Conservation (phyloP, 768 basidiomycete genomes). For the Termitomyces bulborhizus region DNA sequence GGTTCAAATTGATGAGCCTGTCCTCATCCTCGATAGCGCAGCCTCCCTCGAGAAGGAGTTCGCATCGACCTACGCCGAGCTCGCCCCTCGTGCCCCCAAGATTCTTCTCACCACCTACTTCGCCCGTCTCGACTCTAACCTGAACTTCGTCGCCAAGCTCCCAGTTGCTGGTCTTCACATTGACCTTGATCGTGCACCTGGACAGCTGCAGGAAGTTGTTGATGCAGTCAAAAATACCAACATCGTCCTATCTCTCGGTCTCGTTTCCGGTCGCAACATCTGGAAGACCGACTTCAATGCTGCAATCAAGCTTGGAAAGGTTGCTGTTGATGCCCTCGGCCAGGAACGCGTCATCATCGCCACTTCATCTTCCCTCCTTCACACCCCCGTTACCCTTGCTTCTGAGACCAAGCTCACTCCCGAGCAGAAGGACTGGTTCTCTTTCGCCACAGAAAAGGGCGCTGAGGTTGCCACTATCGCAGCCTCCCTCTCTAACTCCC, state of each 20-base stretch:
- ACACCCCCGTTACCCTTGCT: constrained; percentile 94
- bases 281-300: constrained; percentile 95
- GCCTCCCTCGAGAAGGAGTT: constrained; percentile 74
- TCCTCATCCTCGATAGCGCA: constrained; percentile 89
- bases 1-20: constrained; percentile 96
- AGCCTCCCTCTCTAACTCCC: constrained; percentile 77
- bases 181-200: constrained; percentile 91
- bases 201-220: constrained; percentile 78
- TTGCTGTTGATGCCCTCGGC: constrained; percentile 79
- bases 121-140: constrained; percentile 89
- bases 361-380: constrained; percentile 96
- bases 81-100: constrained; percentile 79
- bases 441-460: constrained; percentile 96
- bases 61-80: constrained; percentile 71
- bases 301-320: constrained; percentile 77
- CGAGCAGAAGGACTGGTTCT: constrained; percentile 96
- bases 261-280: constrained; percentile 98
- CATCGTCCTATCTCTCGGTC: constrained; percentile 84
- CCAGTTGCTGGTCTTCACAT: constrained; percentile 93
- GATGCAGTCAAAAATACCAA: constrained; percentile 78
- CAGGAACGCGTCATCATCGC: constrained; percentile 86
- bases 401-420: constrained; percentile 86
- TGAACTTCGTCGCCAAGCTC: constrained; percentile 85
- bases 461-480: constrained; percentile 86
- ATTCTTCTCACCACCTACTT: constrained; percentile 97